Conservation (phyloP, 2,329 filamentous ascomycete species). For the Curvularia hawaiiensis region DNA sequence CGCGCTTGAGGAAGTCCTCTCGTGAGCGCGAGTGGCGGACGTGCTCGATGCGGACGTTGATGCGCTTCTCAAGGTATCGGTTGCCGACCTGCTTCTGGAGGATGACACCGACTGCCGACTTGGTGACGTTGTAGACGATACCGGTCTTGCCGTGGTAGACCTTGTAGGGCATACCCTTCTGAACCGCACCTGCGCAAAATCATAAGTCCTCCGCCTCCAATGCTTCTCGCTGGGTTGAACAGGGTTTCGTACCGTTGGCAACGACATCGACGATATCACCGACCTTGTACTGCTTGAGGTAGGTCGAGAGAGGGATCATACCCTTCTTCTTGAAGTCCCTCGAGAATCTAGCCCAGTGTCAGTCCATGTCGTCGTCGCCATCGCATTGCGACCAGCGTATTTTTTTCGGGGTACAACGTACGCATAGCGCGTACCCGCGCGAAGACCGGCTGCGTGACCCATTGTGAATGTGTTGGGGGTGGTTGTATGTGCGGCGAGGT, state of each 20-base stretch:
- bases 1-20: slow-evolving; percentile 94
- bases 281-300: slow-evolving; percentile 94
- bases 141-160: slow-evolving; percentile 97
- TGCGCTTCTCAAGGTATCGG: slow-evolving; percentile 99
- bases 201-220: slow-evolving; percentile 25
- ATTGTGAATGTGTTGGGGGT: slow-evolving; percentile 49
- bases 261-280: slow-evolving; percentile 99
- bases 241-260: slow-evolving; percentile 83
- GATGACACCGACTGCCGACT: slow-evolving; percentile 96
- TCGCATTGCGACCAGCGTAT: slow-evolving; percentile 9
- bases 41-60: slow-evolving; percentile 99
- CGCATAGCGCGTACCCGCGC: slow-evolving; percentile 52
- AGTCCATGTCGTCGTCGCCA: slow-evolving; percentile 17
- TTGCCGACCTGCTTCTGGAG: slow-evolving; percentile 98
- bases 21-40: slow-evolving; percentile 91
- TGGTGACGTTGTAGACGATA: slow-evolving; percentile 98
- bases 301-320: slow-evolving; percentile 90
- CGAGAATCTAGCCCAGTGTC: slow-evolving; percentile 65
- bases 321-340: slow-evolving; percentile 95
- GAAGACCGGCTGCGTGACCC: slow-evolving; percentile 59
- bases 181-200: slow-evolving; percentile 41
- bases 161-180: slow-evolving; percentile 88
- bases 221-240: slow-evolving; percentile 26
- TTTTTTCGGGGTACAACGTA: slow-evolving; percentile 26
- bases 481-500: slow-evolving; percentile 24